Base-by-base conservation (phyloP, 2,329 filamentous ascomycete species). In the Exserohilum rostratum region DNA sequence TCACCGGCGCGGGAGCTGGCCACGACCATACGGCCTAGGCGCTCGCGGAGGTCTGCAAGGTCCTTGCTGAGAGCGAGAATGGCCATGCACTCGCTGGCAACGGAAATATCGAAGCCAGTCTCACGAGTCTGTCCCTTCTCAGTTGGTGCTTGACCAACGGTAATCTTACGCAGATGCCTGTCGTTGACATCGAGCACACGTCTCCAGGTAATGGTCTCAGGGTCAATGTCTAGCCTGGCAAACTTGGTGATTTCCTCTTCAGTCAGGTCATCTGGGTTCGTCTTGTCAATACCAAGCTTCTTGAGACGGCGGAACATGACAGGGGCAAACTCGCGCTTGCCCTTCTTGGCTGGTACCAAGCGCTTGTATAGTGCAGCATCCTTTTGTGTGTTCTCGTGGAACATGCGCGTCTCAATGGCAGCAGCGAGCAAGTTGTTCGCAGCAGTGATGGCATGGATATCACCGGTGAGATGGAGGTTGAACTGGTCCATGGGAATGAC, bases 401-500 rank as follows among this genome's bases (percentile, higher is more conserved):
- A 99, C 79, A 99, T 98, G 67, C 95, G 89, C 1, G 95, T 98
- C 74, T 99, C 95, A 60, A 99, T 96, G 31, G 95, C 95, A 50
- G 95, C 95, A 39, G 95, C 93, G 38, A 99, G 85, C 53, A 99
- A 83, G 78, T 99, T 99, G 84, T 98, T 99, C 33, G 95, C 95
- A 25, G 93, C 93, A 48, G 92, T 92, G 70, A 99, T 95, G 62
- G 95, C 95, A 76, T 99, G 95, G 53, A 99, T 98, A 74, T 99
- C 95, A 69, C 95, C 95, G 50, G 95, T 99, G 69, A 99, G 80
- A 76, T 99, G 95, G 72, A 99, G 82, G 79, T 99, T 99, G 82
- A 99, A 99, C 77, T 99, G 95, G 69, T 99, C 95, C 95, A 99
- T 99, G 55, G 95, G 95, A 68, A 99, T 98, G 71, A 99, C 95